Conservation (phyloP, 495 filamentous ascomycete species). For the Hypoxylon intermedium region DNA sequence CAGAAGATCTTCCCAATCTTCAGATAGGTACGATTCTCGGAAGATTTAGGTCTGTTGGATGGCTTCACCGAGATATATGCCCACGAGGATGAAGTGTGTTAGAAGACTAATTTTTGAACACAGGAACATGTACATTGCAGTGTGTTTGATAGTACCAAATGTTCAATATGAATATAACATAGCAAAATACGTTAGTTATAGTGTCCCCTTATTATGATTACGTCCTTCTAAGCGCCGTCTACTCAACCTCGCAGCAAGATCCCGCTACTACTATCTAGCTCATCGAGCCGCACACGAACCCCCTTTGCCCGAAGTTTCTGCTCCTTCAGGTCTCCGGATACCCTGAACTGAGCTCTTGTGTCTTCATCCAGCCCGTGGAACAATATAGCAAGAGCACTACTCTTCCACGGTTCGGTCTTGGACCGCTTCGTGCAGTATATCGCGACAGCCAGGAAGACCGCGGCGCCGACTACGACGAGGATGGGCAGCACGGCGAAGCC, state of each 20-base stretch:
- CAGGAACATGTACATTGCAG: too few species aligned
- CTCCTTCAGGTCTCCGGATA: slow-evolving; percentile 17
- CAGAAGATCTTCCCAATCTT: background rate
- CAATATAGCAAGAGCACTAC: slow-evolving; percentile 32
- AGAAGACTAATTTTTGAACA: background rate
- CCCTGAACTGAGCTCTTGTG: slow-evolving; percentile 23
- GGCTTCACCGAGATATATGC: background rate
- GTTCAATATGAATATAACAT: too few species aligned
- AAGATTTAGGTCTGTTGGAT: background rate
- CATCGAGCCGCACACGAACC: slow-evolving; percentile 20
- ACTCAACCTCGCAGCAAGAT: slow-evolving; percentile 2
- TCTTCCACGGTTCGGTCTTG: slow-evolving; percentile 36
- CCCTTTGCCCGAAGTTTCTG: slow-evolving; percentile 30
- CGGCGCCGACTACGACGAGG: slow-evolving; percentile 18
- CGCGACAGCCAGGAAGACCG: slow-evolving; percentile 15
- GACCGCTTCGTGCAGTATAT: slow-evolving; percentile 10
- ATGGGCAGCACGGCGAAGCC: slow-evolving; percentile 23
- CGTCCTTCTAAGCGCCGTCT: too few species aligned
- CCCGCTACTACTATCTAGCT: slow-evolving; percentile 5
- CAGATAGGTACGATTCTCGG: background rate
- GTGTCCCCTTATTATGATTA: too few species aligned
- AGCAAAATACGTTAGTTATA: too few species aligned
- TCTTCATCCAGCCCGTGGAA: slow-evolving; percentile 37
- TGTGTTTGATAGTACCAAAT: too few species aligned
- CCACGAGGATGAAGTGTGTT: background rate